phyloP scores from a whole-genome alignment of 2,329 filamentous ascomycete genomes.

The Monosporascus sp. region DNA sequence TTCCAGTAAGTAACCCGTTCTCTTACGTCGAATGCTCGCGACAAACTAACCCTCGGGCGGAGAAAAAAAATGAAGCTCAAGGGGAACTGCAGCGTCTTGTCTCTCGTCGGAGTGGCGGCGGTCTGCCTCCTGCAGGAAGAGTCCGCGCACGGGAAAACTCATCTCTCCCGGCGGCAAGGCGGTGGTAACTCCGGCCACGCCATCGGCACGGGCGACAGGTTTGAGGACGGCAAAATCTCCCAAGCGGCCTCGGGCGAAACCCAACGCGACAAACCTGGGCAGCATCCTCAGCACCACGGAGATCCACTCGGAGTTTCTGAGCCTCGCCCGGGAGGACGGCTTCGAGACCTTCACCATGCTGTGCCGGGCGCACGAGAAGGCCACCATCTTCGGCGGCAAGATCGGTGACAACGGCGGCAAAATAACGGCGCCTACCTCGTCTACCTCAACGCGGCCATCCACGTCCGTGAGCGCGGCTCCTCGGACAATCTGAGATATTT shows the following conservation, averaged over 20 bases:
- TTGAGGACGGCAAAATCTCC: conserved; percentile 32
- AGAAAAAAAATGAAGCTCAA: too few species aligned
- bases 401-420: conserved; percentile 32
- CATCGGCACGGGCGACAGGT: conserved; percentile 30
- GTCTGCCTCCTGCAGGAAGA: conserved; percentile 16
- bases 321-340: conserved; percentile 34
- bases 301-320: conserved; percentile 35
- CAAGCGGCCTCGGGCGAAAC: conserved; percentile 35
- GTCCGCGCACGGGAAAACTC: conserved; percentile 9
- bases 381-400: conserved; percentile 32
- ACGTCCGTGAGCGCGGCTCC: conserved; percentile 53
- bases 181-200: conserved; percentile 13
- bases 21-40: too few species aligned
- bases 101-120: conserved; percentile 7
- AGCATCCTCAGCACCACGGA: conserved; percentile 38
- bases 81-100: conserved; percentile 1
- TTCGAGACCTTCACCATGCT: conserved; percentile 35
- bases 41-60: too few species aligned
- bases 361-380: conserved; percentile 37
- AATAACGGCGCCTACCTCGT: conserved; percentile 37
- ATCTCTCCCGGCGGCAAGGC: conserved; percentile 4
- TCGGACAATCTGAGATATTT: conserved; percentile 54
- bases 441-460: conserved; percentile 49
- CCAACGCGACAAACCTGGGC: conserved; percentile 25
- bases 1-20: too few species aligned